These are phyloP conservation scores for Chrysoporthe deuterocubensis DNA, from an alignment of 2,329 filamentous ascomycete species.

Conservation along the genomic window DNA sequence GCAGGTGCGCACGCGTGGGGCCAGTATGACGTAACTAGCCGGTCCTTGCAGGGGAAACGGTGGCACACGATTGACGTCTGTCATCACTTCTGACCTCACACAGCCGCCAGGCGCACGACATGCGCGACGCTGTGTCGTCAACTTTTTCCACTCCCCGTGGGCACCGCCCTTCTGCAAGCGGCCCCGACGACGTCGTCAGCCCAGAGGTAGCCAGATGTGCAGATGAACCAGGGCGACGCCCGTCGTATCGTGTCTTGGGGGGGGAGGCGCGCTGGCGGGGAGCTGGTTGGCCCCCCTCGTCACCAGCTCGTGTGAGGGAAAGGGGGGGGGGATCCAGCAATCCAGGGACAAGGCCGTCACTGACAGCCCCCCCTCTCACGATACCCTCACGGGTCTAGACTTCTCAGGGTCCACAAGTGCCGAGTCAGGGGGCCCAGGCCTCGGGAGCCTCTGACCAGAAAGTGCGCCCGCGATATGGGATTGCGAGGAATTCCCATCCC, in stretches of 20 bases:
- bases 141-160: too few relatives aligned
- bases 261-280: background rate
- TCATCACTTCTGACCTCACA: slow-evolving; percentile 28
- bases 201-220: background rate
- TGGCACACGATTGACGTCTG: slow-evolving; percentile 23
- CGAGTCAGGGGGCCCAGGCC: background rate
- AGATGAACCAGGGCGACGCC: background rate
- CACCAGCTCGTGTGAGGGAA: background rate
- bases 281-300: background rate
- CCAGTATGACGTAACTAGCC: slow-evolving; percentile 19
- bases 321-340: background rate
- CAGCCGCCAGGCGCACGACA: background rate
- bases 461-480: slow-evolving; percentile 4
- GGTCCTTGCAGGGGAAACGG: slow-evolving; percentile 13
- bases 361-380: background rate
- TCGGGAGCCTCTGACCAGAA: background rate
- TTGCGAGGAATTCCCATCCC: slow-evolving; percentile 14
- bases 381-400: slow-evolving; percentile 9
- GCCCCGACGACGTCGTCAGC: background rate
- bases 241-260: background rate
- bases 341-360: background rate
- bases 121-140: background rate
- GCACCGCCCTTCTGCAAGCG: background rate
- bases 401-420: background rate
- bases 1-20: background rate